These are phyloP conservation scores for Wickerhamiella brachini DNA, from an alignment of 805 yeast genomes.

Conservation along the genomic window DNA sequence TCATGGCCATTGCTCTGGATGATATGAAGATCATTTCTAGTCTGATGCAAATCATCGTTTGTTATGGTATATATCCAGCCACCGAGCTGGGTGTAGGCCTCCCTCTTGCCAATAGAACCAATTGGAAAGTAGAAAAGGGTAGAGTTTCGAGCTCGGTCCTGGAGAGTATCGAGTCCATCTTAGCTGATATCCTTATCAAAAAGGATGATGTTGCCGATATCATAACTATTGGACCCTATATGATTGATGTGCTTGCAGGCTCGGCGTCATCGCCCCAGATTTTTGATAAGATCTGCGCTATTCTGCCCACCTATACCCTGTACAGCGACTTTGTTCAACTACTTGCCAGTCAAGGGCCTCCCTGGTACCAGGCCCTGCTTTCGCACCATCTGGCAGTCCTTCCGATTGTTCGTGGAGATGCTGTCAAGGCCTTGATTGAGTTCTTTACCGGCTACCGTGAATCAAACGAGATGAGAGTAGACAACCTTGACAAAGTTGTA, in stretches of 20 bases:
- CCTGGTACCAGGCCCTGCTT: slow-evolving; percentile 34
- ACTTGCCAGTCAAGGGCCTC: slow-evolving; percentile 26
- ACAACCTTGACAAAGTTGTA: slow-evolving; percentile 54
- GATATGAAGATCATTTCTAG: slow-evolving; percentile 67
- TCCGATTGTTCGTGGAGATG: slow-evolving; percentile 47
- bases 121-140: not conserved
- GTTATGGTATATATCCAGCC: slow-evolving; percentile 59
- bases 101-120: slow-evolving; percentile 43
- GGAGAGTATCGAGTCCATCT: not conserved
- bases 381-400: slow-evolving; percentile 38
- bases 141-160: not conserved
- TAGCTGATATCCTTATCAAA: slow-evolving; percentile 3
- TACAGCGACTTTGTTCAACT: slow-evolving; percentile 47
- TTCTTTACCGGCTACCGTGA: slow-evolving; percentile 66
- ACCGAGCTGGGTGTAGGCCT: slow-evolving; percentile 45
- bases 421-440: slow-evolving; percentile 63
- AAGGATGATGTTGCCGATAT: slow-evolving; percentile 26
- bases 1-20: slow-evolving; percentile 54
- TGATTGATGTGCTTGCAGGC: slow-evolving; percentile 10
- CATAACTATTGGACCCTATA: slow-evolving; percentile 10
- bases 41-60: slow-evolving; percentile 47
- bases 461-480: slow-evolving; percentile 50
- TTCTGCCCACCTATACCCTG: slow-evolving; percentile 49
- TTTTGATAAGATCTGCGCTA: not conserved
- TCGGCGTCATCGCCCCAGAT: not conserved